Base-by-base conservation (phyloP, 2,329 filamentous ascomycete genomes). In the Cercospora sp. region DNA sequence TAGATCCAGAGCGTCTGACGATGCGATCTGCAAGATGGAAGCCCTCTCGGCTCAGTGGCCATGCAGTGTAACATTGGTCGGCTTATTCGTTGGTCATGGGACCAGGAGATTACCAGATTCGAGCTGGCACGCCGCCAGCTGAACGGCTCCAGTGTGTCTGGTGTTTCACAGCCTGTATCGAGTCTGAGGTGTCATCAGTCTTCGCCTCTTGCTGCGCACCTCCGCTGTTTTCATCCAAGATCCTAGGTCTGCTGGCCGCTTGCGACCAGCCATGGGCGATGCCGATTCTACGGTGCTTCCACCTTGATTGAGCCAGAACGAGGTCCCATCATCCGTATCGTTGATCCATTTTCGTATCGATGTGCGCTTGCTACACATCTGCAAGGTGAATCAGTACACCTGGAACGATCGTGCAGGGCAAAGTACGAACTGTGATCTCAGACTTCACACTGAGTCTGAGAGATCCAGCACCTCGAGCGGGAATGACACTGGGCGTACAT, bases 391-490 rank as follows among this genome's bases (percentile, higher is more conserved):
- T 53, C 28, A 33, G 18, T n/a, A 45, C 23, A 18, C 31, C 20
- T 16, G 6, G 33, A 28, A 10, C 20, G 8, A 28, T 23, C 5
- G 10, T 6, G 6, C 3, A 18, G 12, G 31, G 23, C 18, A 30
- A 7, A 9, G n/a, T 23, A 59, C 62, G 20, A 30, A 64, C 62
- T 42, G 62, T 53, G 7, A 64, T 36, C 26, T 64, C 53, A 42
- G 62, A 53, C 42, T 45, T 59, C 53, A 59, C 62, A 39, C 62
- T 64, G 3, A 64, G 36, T 48, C 53, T 64, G 51, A 64, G 10
- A 18, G n/a, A 30, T 10, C 16, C 28, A 16, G 16, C n/a, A 9
- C 53, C 51, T 59, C 51, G 53, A n/a, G 26, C 51, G 30, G 62
- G 33, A 20, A 64, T n/a, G 12, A 18, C 16, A 39, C 51, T 23